Evolutionary conservation across 2,329 filamentous ascomycete genomes (phyloP), one percentile per base, ranked within the genome.

Genomic region (Clarireedia sp.): DNA sequence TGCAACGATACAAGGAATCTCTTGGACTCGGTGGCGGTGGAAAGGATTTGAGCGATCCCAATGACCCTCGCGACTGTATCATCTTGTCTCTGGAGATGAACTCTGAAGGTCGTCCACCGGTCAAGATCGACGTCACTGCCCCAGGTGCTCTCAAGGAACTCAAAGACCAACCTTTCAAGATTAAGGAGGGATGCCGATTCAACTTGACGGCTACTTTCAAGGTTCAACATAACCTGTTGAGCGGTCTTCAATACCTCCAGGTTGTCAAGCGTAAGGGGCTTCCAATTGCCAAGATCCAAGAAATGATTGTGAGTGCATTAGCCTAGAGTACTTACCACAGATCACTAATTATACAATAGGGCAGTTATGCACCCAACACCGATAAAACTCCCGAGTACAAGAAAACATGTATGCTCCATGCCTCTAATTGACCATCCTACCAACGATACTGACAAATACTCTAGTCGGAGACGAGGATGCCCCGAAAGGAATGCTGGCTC

Each of bases 1-100:
- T 99, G 67, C 89, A 95, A 75, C 87, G 92, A 68, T 99, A 95
- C 87, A 99, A 99, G 79, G 83, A 92, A 69, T 97, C 92, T 12
- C 86, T 99, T 59, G 94, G 94, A 64, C 84, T 97, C 58, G 83
- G 85, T 61, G 84, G 78, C 55, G 75, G 83, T 64, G 86, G 87
- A 68, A 82, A 79, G 48, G 80, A 86, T 65, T 80, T 89, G 58
- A 87, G 83, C 55, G 83, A 91, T 70, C 82, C 87, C 66, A 89
- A 79, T 69, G 92, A 97, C 69, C 83, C 87, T 48, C 88, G 92
- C 65, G 89, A 89, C 70, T 95, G 90, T 75, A 91, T 96, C 75
- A 96, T 97, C 75, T 82, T 90, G 66, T 88, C 89, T 55, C 86
- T 99, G 55, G 86, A 89, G 59, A 86, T 99, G 74, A 87, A 96